Evolutionary conservation across 169 alveolate species (phyloP).

Genomic region (Eimeria maxima): DNA sequence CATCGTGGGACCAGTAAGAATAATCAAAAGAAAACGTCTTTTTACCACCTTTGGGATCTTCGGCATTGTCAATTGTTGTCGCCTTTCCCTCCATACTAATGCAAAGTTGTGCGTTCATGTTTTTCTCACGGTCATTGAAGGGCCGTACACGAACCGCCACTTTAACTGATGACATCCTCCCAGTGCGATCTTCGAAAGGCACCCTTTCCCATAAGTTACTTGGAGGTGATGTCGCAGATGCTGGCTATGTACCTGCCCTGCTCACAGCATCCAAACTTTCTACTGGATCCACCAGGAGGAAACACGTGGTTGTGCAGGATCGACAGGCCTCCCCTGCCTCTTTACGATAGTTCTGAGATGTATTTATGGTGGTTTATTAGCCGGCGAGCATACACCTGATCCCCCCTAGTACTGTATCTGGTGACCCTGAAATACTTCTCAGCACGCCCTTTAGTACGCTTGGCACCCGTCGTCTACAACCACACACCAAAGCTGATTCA

Average conservation of each 20-base stretch:
- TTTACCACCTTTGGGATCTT: constrained; percentile 85
- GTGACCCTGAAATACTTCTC: background rate
- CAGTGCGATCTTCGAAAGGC: background rate
- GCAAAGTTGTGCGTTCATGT: constrained; percentile 88
- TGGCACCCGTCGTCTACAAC: background rate
- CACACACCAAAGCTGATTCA: background rate
- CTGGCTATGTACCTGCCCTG: background rate
- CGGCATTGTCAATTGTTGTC: constrained; percentile 88
- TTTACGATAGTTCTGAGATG: background rate
- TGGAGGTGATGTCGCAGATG: background rate
- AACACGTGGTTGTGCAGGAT: too few relatives aligned
- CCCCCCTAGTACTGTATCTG: background rate
- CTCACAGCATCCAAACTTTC: background rate
- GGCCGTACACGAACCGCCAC: constrained; percentile 96
- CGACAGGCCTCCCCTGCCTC: background rate
- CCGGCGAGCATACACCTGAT: background rate
- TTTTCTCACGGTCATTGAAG: constrained; percentile 91
- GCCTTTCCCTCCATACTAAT: constrained; percentile 91
- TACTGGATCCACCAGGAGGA: background rate
- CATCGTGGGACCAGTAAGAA: constrained; percentile 97
- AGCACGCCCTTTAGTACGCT: background rate
- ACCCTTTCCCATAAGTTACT: background rate
- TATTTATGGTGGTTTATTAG: background rate
- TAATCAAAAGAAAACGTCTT: constrained; percentile 94
- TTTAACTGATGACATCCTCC: constrained; percentile 89